Evolutionary conservation across 1,284 basidiomycete species (phyloP), one percentile per base, ranked within the genome.

Genomic region (Apiotrichum siamense): DNA sequence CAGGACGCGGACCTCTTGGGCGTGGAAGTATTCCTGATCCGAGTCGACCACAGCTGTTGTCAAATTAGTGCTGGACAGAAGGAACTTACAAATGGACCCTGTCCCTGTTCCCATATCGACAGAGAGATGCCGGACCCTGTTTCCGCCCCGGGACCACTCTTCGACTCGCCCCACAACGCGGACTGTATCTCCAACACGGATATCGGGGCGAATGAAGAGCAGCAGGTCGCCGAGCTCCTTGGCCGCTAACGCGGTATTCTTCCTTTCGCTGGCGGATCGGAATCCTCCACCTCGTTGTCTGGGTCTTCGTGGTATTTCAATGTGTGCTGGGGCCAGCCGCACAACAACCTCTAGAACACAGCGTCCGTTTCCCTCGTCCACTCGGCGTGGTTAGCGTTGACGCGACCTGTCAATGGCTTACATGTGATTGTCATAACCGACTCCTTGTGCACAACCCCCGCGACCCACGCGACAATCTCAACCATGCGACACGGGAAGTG

Each of bases 401-500:
- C n/a, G n/a, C n/a, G n/a, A n/a, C n/a, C n/a, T n/a, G n/a, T n/a
- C n/a, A n/a, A n/a, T 10, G 7, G 25, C 66, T 49, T 38, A 66
- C 65, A n/a, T 1, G 58, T 60, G 13, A 70, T 24, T 3, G 44
- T 62, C 52, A 70, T 50, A 1, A 40, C 42, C 0, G 57, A 39
- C 33, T 70, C 70, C 44, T 64, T 66, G 51, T 63, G 56, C 25
- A 67, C 66, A 4, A 70, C 67, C 0, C 67, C 70, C 0, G 63
- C 66, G 2, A 70, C 67, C 64, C 65, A 70, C 7, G 54, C 70
- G 12, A 71, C 69, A 1, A 72, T 36, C 57, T 71, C 63, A 25
- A 72, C 65, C 38, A 59, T 56, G 32, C 53, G 57, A 49, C 67
- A 70, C 1, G 70, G 70, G 24, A 57, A 67, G 40, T 52, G 44